Evolutionary conservation across 495 filamentous ascomycete genomes (phyloP).

Genomic region (Aspergillus incahuasiensis): DNA sequence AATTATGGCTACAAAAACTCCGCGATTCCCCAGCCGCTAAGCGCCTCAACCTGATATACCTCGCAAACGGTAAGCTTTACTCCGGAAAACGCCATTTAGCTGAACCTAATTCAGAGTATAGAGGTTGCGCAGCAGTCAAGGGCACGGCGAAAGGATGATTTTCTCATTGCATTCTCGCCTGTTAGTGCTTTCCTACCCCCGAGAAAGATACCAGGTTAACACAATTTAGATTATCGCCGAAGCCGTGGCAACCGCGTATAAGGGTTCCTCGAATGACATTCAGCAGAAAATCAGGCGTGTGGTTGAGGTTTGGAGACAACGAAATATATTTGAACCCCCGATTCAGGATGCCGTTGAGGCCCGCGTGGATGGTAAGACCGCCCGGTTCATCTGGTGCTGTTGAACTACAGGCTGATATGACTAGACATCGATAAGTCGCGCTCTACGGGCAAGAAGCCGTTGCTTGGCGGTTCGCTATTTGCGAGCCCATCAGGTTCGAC

Average conservation of each 20-base stretch:
- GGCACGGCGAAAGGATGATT: constrained; percentile 84
- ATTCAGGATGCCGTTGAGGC: constrained; percentile 75
- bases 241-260: constrained; percentile 78
- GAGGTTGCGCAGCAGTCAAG: constrained; percentile 96
- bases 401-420: constrained; percentile 6
- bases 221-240: constrained; percentile 68
- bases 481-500: constrained; percentile 49
- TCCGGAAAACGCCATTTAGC: background rate
- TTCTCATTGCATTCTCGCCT: constrained; percentile 82
- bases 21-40: constrained; percentile 80
- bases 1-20: constrained; percentile 83
- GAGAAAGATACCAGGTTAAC: constrained; percentile 19
- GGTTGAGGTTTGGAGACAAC: constrained; percentile 87
- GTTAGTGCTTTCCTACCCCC: constrained; percentile 29
- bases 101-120: constrained; percentile 34
- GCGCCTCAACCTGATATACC: constrained; percentile 85
- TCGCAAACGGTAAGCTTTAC: constrained; percentile 74
- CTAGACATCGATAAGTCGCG: constrained; percentile 77
- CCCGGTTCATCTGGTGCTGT: background rate
- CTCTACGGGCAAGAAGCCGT: constrained; percentile 57
- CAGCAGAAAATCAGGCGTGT: constrained; percentile 84
- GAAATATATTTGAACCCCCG: constrained; percentile 74
- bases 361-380: constrained; percentile 63
- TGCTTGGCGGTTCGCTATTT: constrained; percentile 69
- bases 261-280: constrained; percentile 74